Conservation (phyloP, 2,329 filamentous ascomycete species). For the Colletotrichum sp. region DNA sequence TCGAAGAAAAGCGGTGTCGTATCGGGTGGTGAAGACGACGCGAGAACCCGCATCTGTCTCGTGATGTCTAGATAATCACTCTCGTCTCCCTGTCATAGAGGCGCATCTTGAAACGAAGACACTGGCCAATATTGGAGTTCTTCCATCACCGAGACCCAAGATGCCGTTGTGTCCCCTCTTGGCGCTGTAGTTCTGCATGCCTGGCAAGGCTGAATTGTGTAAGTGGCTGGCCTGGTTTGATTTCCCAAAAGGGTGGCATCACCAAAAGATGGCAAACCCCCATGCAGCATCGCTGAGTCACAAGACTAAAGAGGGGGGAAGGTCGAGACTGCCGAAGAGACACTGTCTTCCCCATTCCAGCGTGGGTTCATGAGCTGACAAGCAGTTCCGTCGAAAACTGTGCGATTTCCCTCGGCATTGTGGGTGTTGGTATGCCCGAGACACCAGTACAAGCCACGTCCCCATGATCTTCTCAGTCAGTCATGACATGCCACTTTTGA, state of each 20-base stretch:
- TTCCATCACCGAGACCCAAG: background rate
- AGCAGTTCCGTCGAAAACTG: background rate
- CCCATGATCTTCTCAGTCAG: background rate
- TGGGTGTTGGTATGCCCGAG: background rate
- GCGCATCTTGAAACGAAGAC: background rate
- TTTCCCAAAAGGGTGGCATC: background rate
- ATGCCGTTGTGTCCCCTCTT: background rate
- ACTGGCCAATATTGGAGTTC: background rate
- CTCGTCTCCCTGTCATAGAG: background rate
- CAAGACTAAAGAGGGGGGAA: background rate
- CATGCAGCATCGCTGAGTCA: background rate
- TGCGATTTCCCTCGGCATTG: background rate
- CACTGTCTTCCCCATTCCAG: background rate
- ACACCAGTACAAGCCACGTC: background rate
- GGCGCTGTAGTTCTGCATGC: background rate
- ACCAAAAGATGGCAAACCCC: background rate
- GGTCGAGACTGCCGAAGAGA: background rate
- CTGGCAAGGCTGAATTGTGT: background rate
- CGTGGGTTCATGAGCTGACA: background rate
- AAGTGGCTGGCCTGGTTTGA: background rate
- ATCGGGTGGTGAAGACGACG: background rate
- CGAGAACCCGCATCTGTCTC: background rate
- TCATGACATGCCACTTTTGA: background rate
- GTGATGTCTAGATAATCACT: background rate
- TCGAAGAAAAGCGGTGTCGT: background rate